Evolutionary conservation across 768 basidiomycete species (phyloP).

Genomic region (Hygrophorus russula): DNA sequence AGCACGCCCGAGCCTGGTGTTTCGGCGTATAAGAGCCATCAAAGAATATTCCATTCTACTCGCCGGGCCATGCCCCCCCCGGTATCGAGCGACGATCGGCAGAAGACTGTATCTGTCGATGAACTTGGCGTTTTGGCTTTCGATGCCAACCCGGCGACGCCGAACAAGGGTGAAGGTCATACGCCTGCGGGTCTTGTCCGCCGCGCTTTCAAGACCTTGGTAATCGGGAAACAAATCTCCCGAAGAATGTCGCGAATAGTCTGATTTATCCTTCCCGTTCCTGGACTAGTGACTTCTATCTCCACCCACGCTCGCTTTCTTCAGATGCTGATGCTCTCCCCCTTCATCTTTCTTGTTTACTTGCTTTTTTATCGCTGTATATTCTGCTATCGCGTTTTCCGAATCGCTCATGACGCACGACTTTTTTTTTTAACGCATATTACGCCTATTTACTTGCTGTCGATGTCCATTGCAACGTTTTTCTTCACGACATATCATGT

Average conservation of each 20-base stretch:
- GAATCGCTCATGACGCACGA: no score
- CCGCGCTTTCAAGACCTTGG: slow-evolving; percentile 69
- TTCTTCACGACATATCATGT: no score
- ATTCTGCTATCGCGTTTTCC: no score
- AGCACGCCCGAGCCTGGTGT: slow-evolving; percentile 16
- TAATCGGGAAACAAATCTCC: slow-evolving; percentile 44
- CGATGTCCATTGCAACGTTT: no score
- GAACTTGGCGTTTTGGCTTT: slow-evolving; percentile 50
- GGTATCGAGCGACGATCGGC: slow-evolving; percentile 54
- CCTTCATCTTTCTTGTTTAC: no score
- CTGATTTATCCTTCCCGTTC: slow-evolving; percentile 9
- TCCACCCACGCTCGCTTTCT: background rate
- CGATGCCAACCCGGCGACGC: slow-evolving; percentile 16
- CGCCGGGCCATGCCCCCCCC: slow-evolving; percentile 60
- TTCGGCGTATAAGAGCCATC: slow-evolving; percentile 21
- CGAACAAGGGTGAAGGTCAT: slow-evolving; percentile 33
- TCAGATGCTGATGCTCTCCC: background rate
- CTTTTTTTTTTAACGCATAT: no score
- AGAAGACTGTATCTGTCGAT: slow-evolving; percentile 41
- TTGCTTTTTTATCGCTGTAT: no score
- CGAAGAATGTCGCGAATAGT: slow-evolving; percentile 36
- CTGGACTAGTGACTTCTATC: background rate
- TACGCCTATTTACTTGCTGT: no score
- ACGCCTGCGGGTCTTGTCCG: slow-evolving; percentile 47
- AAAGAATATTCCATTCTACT: slow-evolving; percentile 33